A percentile compares a stretch with the other conserved stretches of the same genome.
phyloP scores from a whole-genome alignment of 2,329 filamentous ascomycete genomes.

The Periconia sp. region DNA sequence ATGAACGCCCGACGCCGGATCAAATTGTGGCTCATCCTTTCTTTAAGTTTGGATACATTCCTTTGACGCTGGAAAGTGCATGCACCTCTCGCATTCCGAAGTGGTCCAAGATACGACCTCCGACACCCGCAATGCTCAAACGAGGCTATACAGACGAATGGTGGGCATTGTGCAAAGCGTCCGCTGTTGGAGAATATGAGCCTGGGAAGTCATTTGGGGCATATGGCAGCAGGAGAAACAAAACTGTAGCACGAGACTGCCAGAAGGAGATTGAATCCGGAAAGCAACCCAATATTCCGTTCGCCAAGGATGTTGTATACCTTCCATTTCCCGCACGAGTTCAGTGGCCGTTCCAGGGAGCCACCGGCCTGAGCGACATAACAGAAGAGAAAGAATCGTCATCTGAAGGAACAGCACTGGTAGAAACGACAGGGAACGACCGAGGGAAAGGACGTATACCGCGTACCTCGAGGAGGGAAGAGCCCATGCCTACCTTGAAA shows the following conservation, averaged over 20 bases:
- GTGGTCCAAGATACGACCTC: constrained; percentile 50
- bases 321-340: constrained; percentile 46
- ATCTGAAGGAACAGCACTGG: constrained; percentile 42
- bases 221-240: constrained; percentile 50
- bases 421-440: constrained; percentile 52
- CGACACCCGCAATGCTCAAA: constrained; percentile 46
- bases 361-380: constrained; percentile 42
- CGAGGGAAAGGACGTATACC: constrained; percentile 29
- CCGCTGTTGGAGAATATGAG: constrained; percentile 53
- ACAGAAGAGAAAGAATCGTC: constrained; percentile 44
- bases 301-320: constrained; percentile 52
- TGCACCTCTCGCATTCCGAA: constrained; percentile 50
- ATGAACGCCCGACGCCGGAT: constrained; percentile 74
- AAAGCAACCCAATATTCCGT: constrained; percentile 52
- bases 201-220: constrained; percentile 50
- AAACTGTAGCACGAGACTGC: constrained; percentile 54
- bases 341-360: constrained; percentile 38
- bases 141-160: constrained; percentile 55
- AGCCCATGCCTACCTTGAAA: constrained; percentile 32
- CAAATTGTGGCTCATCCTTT: constrained; percentile 78
- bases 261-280: constrained; percentile 52
- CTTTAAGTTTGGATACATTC: constrained; percentile 76
- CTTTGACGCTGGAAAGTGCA: constrained; percentile 51
- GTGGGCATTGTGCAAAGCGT: constrained; percentile 53
- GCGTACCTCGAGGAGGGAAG: constrained; percentile 24